Evolutionary conservation across 345 rosid species (phyloP).

Genomic region (Murraya koenigii): DNA sequence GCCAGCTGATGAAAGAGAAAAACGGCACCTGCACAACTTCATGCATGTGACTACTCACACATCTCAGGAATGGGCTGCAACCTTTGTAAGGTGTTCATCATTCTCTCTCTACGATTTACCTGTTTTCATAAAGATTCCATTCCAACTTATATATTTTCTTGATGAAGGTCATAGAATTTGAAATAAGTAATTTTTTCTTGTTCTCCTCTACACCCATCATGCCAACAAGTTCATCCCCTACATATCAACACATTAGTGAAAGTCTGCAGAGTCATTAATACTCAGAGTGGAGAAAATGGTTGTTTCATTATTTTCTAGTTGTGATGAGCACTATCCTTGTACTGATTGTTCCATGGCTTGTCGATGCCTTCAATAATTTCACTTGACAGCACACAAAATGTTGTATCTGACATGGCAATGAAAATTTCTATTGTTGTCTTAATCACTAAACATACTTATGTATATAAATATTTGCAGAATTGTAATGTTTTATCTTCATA

Average conservation of each 20-base stretch:
- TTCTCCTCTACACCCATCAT: not conserved
- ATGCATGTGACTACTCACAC: constrained; percentile 62
- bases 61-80: constrained; percentile 70
- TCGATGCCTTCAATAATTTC: no score
- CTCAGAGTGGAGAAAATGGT: not conserved
- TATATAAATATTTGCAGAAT: not conserved
- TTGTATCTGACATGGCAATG: not conserved
- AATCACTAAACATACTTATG: not conserved
- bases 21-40: constrained; percentile 55
- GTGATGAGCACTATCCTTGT: constrained; percentile 4
- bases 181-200: not conserved
- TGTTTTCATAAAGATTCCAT: not conserved
- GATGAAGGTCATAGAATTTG: not conserved
- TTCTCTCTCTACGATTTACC: not conserved
- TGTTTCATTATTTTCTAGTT: not conserved
- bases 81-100: constrained; percentile 47
- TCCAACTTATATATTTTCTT: not conserved
- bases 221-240: not conserved
- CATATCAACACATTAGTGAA: not conserved
- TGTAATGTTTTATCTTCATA: not conserved
- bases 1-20: constrained; percentile 59
- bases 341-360: not conserved
- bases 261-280: not conserved
- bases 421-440: not conserved
- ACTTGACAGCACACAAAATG: not conserved